Base-by-base conservation (phyloP, 2,329 filamentous ascomycete genomes). In the Neonectria faginata region DNA sequence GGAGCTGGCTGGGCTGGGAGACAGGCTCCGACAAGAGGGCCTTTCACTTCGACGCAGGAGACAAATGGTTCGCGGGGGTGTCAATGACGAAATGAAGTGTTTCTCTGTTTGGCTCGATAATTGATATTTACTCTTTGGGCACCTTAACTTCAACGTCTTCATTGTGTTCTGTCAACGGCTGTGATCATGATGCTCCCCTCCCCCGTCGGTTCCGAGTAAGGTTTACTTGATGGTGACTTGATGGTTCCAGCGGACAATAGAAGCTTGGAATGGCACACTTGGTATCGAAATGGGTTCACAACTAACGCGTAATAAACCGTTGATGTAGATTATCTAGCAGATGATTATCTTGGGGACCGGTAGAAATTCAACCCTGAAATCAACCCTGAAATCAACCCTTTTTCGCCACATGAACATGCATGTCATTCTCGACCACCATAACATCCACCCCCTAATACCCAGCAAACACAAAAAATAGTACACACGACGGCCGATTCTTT, bases 51-150 rank as follows among this genome's bases (percentile, higher is more conserved):
- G 33, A 55, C 31, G 57, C 51, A 61, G 56, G 59, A 58, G 62
- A 65, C 59, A 60, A 65, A 68, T 48, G 66, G 65, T 62, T 65
- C 41, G 66, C 51, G 61, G 70, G 64, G 66, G 66, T 64, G 42
- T 68, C 67, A 65, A 75, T 72, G 73, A 75, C 66, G 74, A 73
- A 70, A 75, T 70, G 73, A 75, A 68, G 62, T 69, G 68, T 57
- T 65, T 67, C 51, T 68, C 51, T 68, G 66, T 56, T 67, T 62
- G 60, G 53, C 62, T 66, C 54, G 27, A 63, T 54, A 65, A 63
- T 63, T 59, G 57, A 62, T 60, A 62, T 56, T 54, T 44, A 57
- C 39, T 56, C 36, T 39, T 60, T 57, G 45, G 41, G 20, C 48
- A 57, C 52, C 25, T 18, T 31, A 20, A 11, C 31, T 50, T 22